Conservation (phyloP, 2,329 filamentous ascomycete genomes). For the Sporothrix brunneoviolacea region DNA sequence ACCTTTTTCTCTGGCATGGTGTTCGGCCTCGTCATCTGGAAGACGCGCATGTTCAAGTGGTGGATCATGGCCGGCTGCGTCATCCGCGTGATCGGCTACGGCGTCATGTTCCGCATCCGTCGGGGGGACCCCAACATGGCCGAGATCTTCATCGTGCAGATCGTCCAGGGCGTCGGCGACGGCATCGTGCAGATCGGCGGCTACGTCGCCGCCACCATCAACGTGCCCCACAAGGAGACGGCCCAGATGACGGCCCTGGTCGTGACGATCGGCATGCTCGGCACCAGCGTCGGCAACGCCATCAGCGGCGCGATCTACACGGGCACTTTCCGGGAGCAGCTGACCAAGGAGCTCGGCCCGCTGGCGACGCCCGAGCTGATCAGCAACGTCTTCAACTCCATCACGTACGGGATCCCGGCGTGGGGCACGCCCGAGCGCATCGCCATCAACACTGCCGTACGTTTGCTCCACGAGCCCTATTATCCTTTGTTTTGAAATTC, state of each 20-base stretch:
- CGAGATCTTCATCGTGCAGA: conserved; percentile 11
- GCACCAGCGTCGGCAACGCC: conserved; percentile 11
- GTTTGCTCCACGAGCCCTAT: no score
- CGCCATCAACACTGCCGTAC: conserved; percentile 12
- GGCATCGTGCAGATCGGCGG: conserved; percentile 13
- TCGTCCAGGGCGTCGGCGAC: conserved; percentile 11
- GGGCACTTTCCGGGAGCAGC: conserved; percentile 5
- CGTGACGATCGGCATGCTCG: conserved; percentile 10
- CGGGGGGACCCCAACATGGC: not conserved
- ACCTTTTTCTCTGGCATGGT: conserved; percentile 13
- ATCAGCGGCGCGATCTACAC: conserved; percentile 18
- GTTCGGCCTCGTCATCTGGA: conserved; percentile 12
- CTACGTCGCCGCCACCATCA: conserved; percentile 12
- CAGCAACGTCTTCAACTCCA: conserved; percentile 12
- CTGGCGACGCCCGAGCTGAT: conserved; percentile 9
- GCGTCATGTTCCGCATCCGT: conserved; percentile 13
- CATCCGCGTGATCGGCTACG: conserved; percentile 15
- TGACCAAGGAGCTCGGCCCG: conserved; percentile 9
- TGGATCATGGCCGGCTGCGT: conserved; percentile 11
- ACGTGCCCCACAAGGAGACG: conserved; percentile 12
- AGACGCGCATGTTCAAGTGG: conserved; percentile 14
- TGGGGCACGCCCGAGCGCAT: conserved; percentile 11
- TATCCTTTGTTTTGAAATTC: no score
- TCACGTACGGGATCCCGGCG: conserved; percentile 7
- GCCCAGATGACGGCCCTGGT: conserved; percentile 14